Base-by-base conservation (phyloP, 108 stramenopile genomes). In the Epipyxis sp. region DNA sequence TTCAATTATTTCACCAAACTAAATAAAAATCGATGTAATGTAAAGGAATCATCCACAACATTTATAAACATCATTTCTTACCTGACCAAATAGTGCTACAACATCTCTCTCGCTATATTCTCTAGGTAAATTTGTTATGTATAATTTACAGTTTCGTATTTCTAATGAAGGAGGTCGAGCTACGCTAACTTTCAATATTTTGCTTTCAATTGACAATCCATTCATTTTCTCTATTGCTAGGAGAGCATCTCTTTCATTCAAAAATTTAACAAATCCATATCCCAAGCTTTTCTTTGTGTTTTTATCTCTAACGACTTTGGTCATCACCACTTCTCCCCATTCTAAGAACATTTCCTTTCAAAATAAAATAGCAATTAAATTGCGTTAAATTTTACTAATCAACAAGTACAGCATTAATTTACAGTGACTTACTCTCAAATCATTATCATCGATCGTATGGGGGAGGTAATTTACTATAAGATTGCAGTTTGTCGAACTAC, bases 381-480 rank as follows among this genome's bases (percentile, higher is more conserved):
- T 3, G 34, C 34, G 61, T 3, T 35, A 13, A 32, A 25, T 32
- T 29, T 3, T 16, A 65, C 61, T 32, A 16, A 65, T 29, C 3
- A 65, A 35, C 20, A 32, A 10, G 27, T 3, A 29, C 3, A 65
- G 34, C n/a, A n/a, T 65, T 37, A 37, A 65, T 6, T 32, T 6
- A 65, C 3, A 6, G 34, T 3, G 34, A 25, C 61, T 29, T 65
- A 74, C 71, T 13, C 50, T 6, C 34, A 74, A 74, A 13, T 13
- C 46, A 39, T 84, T 65, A 58, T 77, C 79, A 74, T 84, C 83
- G 44, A 84, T 40, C 62, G 81, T 44, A 69, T 80, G 79, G 27
- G 84, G 83, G 32, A 85, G 44, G 32, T 85, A 85, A 80, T 85
- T 85, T 37, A 85, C 83, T 40, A 84, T 84, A 0, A 84, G 80